Conservation (phyloP, 371 early-diverging fungal species). For the Neoconidiobolus thromboides region DNA sequence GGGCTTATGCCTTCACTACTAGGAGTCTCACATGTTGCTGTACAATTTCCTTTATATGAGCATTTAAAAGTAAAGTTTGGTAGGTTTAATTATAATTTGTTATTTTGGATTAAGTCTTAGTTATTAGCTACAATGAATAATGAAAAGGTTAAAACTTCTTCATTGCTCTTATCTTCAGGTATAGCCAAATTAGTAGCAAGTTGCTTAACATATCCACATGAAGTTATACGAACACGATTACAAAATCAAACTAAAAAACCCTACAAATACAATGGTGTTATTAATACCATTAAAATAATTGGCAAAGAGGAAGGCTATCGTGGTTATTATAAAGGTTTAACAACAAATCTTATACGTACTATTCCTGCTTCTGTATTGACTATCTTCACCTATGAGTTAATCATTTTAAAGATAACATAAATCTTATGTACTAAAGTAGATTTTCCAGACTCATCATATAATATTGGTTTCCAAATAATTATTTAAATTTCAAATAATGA, state of each 20-base stretch:
- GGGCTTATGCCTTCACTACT: slow-evolving; percentile 77
- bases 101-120: not conserved
- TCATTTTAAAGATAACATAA: slow-evolving; percentile 7
- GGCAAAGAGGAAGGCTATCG: slow-evolving; percentile 51
- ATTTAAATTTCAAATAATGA: no score
- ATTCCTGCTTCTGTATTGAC: slow-evolving; percentile 80
- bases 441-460: no score
- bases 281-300: slow-evolving; percentile 54
- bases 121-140: not conserved
- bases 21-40: slow-evolving; percentile 82
- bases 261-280: slow-evolving; percentile 55
- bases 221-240: slow-evolving; percentile 68
- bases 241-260: slow-evolving; percentile 62
- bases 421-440: no score
- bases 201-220: slow-evolving; percentile 78
- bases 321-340: slow-evolving; percentile 77
- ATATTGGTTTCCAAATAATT: no score
- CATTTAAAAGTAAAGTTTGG: slow-evolving; percentile 46
- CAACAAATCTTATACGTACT: slow-evolving; percentile 70
- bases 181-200: slow-evolving; percentile 78
- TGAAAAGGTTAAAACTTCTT: slow-evolving; percentile 17
- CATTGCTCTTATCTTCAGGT: slow-evolving; percentile 58
- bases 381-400: slow-evolving; percentile 66
- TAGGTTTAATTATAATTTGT: slow-evolving; percentile 14
- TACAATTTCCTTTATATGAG: slow-evolving; percentile 93